phyloP scores from a whole-genome alignment of 305 asterid genomes.

The Rubia balearica region DNA sequence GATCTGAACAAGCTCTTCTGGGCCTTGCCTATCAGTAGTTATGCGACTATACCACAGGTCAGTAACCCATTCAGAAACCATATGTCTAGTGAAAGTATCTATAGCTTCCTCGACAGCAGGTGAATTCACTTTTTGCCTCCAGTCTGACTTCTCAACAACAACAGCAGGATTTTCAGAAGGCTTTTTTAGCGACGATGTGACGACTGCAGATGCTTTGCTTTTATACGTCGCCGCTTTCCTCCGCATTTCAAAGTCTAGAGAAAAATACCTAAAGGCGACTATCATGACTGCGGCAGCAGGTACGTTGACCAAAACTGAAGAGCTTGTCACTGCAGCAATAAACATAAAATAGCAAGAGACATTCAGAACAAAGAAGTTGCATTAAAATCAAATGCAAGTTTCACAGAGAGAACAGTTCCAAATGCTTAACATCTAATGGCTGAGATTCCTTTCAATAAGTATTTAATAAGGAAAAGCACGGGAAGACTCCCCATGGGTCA shows the following conservation, averaged over 20 bases:
- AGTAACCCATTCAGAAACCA: conserved; percentile 97
- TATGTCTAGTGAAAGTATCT: conserved; percentile 75
- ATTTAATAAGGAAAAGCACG: neutral
- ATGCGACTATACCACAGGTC: conserved; percentile 91
- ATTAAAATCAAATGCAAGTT: conserved; percentile 6
- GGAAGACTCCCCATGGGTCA: neutral
- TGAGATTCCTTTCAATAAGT: conserved; percentile 1
- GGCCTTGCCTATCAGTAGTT: conserved; percentile 86
- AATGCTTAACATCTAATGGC: neutral
- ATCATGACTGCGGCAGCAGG: conserved; percentile 73
- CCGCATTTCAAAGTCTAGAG: conserved; percentile 74
- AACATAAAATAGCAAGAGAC: conserved; percentile 17
- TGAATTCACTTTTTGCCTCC: conserved; percentile 91
- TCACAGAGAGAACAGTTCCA: neutral
- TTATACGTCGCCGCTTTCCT: conserved; percentile 75
- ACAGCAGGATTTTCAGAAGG: conserved; percentile 33
- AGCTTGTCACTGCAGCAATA: conserved; percentile 68
- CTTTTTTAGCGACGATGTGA: conserved; percentile 32
- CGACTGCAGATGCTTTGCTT: conserved; percentile 43
- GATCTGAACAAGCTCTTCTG: conserved; percentile 85
- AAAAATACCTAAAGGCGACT: conserved; percentile 60
- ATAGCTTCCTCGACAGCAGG: conserved; percentile 90
- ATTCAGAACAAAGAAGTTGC: neutral
- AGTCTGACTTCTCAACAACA: conserved; percentile 47
- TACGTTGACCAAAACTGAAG: conserved; percentile 82